A percentile compares a stretch with the other conserved stretches of the same genome.
Evolutionary conservation across 495 filamentous ascomycete genomes (phyloP).

Genomic region (Neurospora sp.): DNA sequence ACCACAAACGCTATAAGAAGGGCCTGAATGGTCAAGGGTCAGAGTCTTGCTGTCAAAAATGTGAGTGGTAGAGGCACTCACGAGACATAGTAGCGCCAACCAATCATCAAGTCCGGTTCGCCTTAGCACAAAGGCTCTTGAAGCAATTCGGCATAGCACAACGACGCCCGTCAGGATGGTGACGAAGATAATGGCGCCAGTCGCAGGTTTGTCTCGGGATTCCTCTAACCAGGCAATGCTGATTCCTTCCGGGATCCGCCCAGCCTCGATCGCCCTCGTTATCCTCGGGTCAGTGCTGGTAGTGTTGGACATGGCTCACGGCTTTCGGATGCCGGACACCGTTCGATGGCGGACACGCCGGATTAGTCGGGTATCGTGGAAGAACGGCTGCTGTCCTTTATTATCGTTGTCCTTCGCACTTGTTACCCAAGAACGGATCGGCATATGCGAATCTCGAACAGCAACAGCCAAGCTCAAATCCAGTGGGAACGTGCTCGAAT

Average conservation of each 20-base stretch:
- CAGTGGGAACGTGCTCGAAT: background rate
- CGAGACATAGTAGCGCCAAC: slow-evolving; percentile 27
- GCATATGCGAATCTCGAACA: background rate
- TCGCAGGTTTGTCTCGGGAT: slow-evolving; percentile 27
- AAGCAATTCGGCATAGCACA: slow-evolving; percentile 25
- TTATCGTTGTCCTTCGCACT: background rate
- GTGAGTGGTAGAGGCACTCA: slow-evolving; percentile 8
- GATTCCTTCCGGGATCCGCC: slow-evolving; percentile 22
- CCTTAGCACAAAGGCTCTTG: slow-evolving; percentile 25
- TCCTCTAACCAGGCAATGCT: slow-evolving; percentile 30
- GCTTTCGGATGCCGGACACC: background rate
- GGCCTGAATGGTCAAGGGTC: slow-evolving; percentile 1
- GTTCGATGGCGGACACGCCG: background rate
- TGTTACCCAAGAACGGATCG: background rate
- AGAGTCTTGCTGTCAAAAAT: background rate
- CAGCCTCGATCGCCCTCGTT: slow-evolving; percentile 4
- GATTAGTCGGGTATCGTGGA: background rate
- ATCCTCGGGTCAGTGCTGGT: slow-evolving; percentile 1
- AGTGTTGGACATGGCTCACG: background rate
- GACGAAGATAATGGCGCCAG: slow-evolving; percentile 32
- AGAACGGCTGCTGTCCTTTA: background rate
- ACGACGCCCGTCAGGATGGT: slow-evolving; percentile 22
- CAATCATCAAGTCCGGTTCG: slow-evolving; percentile 27
- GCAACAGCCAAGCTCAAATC: background rate
- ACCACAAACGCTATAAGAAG: slow-evolving; percentile 29